Conservation (phyloP, 345 rosid species). For the Populus ilicifolia region DNA sequence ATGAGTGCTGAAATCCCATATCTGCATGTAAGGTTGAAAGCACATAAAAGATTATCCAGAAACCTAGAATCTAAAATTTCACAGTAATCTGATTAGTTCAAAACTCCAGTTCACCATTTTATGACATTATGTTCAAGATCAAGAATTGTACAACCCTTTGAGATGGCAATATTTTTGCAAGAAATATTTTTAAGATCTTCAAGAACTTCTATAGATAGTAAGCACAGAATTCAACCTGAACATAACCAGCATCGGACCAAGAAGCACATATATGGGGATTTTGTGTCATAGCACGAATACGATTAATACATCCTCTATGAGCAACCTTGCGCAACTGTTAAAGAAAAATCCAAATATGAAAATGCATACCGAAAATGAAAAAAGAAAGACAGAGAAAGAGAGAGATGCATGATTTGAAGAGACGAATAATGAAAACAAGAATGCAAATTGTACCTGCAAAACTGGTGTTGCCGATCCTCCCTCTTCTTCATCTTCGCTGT, state of each 20-base stretch:
- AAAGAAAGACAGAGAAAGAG: not conserved
- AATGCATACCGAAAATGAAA: not conserved
- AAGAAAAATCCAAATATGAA: conserved; percentile 14
- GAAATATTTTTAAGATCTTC: not conserved
- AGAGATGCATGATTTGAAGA: not conserved
- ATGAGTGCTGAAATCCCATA: conserved; percentile 86
- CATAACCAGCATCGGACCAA: conserved; percentile 88
- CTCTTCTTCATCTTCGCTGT: conserved; percentile 52
- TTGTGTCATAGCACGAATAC: conserved; percentile 86
- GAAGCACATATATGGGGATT: conserved; percentile 87
- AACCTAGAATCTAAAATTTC: not conserved
- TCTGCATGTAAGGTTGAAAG: conserved; percentile 35
- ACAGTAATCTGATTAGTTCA: not conserved
- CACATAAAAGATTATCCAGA: not conserved
- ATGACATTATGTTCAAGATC: not conserved
- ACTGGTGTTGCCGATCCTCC: conserved; percentile 55
- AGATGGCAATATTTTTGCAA: not conserved
- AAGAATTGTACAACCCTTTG: not conserved
- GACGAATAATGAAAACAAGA: not conserved
- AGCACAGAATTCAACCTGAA: conserved; percentile 55
- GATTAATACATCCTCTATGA: conserved; percentile 85
- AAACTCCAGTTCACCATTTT: not conserved
- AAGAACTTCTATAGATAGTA: not conserved
- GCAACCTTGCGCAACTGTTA: conserved; percentile 68
- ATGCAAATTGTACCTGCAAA: conserved; percentile 53